Evolutionary conservation across 2,329 filamentous ascomycete genomes (phyloP), one percentile per base, ranked within the genome.

Genomic region (Alternaria burnsii): DNA sequence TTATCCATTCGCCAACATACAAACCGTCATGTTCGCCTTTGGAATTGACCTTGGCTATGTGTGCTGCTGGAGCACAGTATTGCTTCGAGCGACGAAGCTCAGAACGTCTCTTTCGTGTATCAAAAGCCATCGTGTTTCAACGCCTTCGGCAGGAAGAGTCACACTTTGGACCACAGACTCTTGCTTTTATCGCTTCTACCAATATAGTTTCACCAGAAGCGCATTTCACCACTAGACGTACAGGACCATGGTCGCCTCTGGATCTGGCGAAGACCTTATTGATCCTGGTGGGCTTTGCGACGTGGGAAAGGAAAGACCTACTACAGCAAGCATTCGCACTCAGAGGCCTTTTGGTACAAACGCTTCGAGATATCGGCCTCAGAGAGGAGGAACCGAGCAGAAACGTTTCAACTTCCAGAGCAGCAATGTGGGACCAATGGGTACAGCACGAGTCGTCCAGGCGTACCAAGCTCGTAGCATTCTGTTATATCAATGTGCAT

Each of bases 401-500:
- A 5, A 55, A 44, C 12, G 52, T 58, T 2, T 67, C 68, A 11
- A 55, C 65, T 5, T 71, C 69, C 7, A 65, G 59, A 36, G 68
- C 72, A 32, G 66, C 66, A 2, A 65, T 69, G 58, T 76, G 73
- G 72, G 69, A 74, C 40, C 61, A 70, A 28, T 77, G 73, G 75
- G 65, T 72, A 4, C 68, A 70, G 32, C 51, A 57, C 18, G 74
- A 78, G 55, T 72, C 70, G 8, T 61, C 69, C 3, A 61, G 75
- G 28, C 71, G 75, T 8, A 75, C 72, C 1, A 76, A 76, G 43
- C 59, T 77, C 3, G 70, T 75, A 12, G 69, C 70, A 3, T 75
- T 76, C 26, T 74, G 69, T 44, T 76, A 76, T 34, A 69, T 77
- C 32, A 76, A 74, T 38, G 67, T 77, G 5, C 75, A 77, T 52